Evolutionary conservation across 768 basidiomycete genomes (phyloP), one percentile per base, ranked within the genome.

Genomic region (Auriscalpium vulgare): DNA sequence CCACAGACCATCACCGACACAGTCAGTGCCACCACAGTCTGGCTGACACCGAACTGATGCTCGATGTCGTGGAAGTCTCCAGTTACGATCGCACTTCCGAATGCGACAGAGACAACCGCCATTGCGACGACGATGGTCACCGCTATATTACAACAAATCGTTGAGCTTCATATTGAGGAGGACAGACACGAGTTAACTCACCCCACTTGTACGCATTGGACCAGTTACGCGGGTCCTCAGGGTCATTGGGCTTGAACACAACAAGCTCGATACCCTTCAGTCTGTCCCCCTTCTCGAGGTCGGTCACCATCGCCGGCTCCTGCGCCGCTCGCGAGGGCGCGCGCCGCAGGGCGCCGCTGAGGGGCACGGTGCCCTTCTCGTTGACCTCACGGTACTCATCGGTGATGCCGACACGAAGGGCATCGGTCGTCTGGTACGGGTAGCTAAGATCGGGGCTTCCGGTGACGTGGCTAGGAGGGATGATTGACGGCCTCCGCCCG

Each of bases 211-310:
- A 69, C 43, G 59, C 19, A 29, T 57, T 53, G 16, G 68, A 65
- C 67, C 67, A 72, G 45, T 73, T 74, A 38, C 71, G 66, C 14
- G 74, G 75, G 66, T 76, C 72, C 55, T 72, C 70, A 4, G 72
- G 69, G 53, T 75, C 75, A 56, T 68, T 62, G 16, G 65, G 68
- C 53, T 63, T 65, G 67, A 68, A 75, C 23, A 68, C 69, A 37
- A 75, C 73, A 51, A 75, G 60, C 54, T 71, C 65, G 59, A 70
- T 60, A 45, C 69, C 61, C 52, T 60, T 63, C 45, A 70, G 62
- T 47, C 59, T 62, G 8, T 66, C 63, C 21, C 68, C 72, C 52
- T 73, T 73, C 53, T 74, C 72, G 2, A 66, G 68, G 35, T 72
- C 71, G 10, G 62, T 62, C n/a, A 67, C 57, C 34, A 60, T 59